Evolutionary conservation across 768 basidiomycete species (phyloP), one percentile per base, ranked within the genome.

Genomic region (Pleurotus cornucopiae): DNA sequence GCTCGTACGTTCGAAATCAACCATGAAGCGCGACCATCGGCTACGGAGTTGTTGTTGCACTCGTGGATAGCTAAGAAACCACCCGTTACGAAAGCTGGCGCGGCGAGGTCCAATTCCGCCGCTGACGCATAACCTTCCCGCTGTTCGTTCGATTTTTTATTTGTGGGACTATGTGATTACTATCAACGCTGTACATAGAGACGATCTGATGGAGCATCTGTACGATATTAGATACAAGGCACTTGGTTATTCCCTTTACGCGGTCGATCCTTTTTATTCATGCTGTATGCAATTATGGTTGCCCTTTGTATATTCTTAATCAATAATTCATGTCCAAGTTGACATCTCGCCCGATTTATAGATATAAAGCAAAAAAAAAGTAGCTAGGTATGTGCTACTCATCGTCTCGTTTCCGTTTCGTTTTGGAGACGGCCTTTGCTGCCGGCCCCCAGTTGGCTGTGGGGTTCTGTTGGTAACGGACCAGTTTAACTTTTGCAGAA

Each of bases 391-490:
- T 57, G 39, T 60, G 56, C 25, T 61, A 63, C 9, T 69, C 66
- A 44, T 69, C 63, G 0, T 63, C 67, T 14, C 77, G 68, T 61
- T 80, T 81, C 47, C 78, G 69, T 66, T 81, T 75, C 26, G 65
- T 57, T 46, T 59, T 74, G 65, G 65, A 57, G 20, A 58, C 60
- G 3, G 89, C 88, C 63, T 78, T 87, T 53, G 79, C 77, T 13
- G 82, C 89, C 0, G 96, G 97, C 0, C 96, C 96, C 97, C 97
- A 99, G 67, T 97, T 80, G 2, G 84, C 78, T n/a, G 84, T 78
- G 4, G 96, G 97, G 65, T 97, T 98, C 59, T 84, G 82, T 68
- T 96, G 94, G 70, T 95, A 97, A 39, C 93, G 79, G 1, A 95
- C 89, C 5, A 96, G 73, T 61, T 91, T 92, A 56, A 90, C 74